Conservation (phyloP, 495 filamentous ascomycete genomes). For the Penicillium bovifimosum region DNA sequence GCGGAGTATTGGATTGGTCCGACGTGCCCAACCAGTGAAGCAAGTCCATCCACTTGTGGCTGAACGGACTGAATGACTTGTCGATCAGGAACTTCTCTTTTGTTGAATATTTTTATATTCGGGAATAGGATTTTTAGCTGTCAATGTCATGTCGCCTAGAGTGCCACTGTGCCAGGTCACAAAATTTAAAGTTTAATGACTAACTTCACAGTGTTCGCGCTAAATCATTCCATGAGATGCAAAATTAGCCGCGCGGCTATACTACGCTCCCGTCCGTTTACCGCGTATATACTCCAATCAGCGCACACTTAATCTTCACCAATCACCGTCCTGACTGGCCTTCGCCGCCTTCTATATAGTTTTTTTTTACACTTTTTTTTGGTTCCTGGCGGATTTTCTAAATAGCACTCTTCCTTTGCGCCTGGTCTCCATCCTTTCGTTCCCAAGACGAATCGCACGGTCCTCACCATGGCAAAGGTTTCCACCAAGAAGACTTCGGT, state of each 20-base stretch:
- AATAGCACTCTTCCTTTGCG: slow-evolving; percentile 4
- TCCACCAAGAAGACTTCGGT: slow-evolving; percentile 27
- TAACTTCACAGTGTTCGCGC: neutral
- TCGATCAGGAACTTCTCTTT: too few species aligned
- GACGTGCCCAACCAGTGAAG: neutral
- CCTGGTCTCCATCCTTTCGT: neutral
- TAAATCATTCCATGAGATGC: neutral
- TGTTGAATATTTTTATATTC: too few species aligned
- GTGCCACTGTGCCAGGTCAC: too few species aligned
- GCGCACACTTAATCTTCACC: neutral
- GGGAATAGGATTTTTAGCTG: too few species aligned
- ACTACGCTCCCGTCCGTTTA: too few species aligned
- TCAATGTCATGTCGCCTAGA: too few species aligned
- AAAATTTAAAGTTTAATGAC: too few species aligned
- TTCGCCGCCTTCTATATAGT: slow-evolving; percentile 27
- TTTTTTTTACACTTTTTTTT: slow-evolving; percentile 30
- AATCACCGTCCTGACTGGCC: slow-evolving; percentile 13
- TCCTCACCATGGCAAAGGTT: slow-evolving; percentile 33
- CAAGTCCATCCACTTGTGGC: neutral
- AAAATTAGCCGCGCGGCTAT: neutral
- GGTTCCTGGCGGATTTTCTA: slow-evolving; percentile 22
- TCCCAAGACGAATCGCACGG: neutral
- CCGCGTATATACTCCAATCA: slow-evolving; percentile 1
- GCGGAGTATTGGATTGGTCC: slow-evolving; percentile 24
- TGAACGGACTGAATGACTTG: too few species aligned